Evolutionary conservation across 2,329 filamentous ascomycete genomes (phyloP).

Genomic region (Alternaria solani): DNA sequence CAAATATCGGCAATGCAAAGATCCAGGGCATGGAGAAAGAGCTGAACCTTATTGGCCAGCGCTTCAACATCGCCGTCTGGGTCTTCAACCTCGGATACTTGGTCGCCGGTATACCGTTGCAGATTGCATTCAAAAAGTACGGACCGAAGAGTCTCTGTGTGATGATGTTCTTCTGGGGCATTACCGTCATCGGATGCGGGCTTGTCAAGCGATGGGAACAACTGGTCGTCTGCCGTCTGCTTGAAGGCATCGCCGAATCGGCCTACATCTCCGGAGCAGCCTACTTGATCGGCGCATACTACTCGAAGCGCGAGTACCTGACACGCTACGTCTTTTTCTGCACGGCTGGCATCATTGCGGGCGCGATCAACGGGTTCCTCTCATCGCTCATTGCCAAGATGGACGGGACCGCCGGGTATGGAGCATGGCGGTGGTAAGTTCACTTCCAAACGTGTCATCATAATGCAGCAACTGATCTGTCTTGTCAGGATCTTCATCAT

Average conservation of each 20-base stretch:
- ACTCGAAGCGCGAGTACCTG: slow-evolving; percentile 62
- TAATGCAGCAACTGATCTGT: slow-evolving; percentile 26
- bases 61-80: slow-evolving; percentile 50
- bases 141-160: slow-evolving; percentile 44
- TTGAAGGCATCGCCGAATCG: slow-evolving; percentile 44
- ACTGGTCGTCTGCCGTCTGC: slow-evolving; percentile 39
- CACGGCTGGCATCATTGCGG: slow-evolving; percentile 61
- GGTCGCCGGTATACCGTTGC: slow-evolving; percentile 45
- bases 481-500: no score
- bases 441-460: no score
- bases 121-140: slow-evolving; percentile 45
- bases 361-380: slow-evolving; percentile 64
- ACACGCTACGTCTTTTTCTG: slow-evolving; percentile 63
- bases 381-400: slow-evolving; percentile 53
- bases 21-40: slow-evolving; percentile 49
- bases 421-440: slow-evolving; percentile 34
- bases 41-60: slow-evolving; percentile 44
- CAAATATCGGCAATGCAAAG: slow-evolving; percentile 47
- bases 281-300: slow-evolving; percentile 50
- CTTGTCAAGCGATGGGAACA: slow-evolving; percentile 38
- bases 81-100: slow-evolving; percentile 52
- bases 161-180: slow-evolving; percentile 48
- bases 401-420: slow-evolving; percentile 34
- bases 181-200: slow-evolving; percentile 45
- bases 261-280: slow-evolving; percentile 41